Evolutionary conservation across 768 basidiomycete genomes (phyloP), one percentile per base, ranked within the genome.

Genomic region (Lenzites betulinus): DNA sequence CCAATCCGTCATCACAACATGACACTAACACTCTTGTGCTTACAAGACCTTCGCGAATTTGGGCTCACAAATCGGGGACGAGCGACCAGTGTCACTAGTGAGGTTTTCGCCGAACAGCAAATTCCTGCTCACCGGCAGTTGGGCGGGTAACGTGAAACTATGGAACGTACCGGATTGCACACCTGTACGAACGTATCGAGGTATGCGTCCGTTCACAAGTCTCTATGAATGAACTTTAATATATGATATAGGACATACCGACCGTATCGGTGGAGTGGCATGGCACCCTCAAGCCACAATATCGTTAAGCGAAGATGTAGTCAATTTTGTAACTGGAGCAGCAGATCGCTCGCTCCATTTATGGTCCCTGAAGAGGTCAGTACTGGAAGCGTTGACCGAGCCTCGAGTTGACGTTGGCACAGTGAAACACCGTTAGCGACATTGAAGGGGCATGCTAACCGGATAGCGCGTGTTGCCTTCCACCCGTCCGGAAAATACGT

Each of bases 11-110:
- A 9, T 16, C 5, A 6, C 11, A 39, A 23, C 0, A 28, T 22
- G 52, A 16, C 15, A 8, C 36, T 42, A 23, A 54, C 11, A 3
- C 22, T 13, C 46, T 23, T 12, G 13, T 26, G 20, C 7, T 23
- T 23, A 20, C 11, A 67, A 95, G 93, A 91, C 87, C 74, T 95
- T 92, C 74, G 81, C 86, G 49, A 96, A 95, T 68, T 84, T 98
- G 46, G 97, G 97, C 23, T 98, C 97, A 0, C 96, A 98, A 81
- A 95, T 98, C 66, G 97, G 95, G 55, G 97, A 98, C 73, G 95
- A 97, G 66, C 84, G 97, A 43, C 95, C 97, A 1, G 85, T 98
- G 64, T 90, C 94, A 2, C 88, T 91, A 76, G 92, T 98, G 28
- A 89, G 97, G 39, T 98, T 98, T 73, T 86, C 96, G 3, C 97